These are phyloP conservation scores for Penicillium arizonense DNA, from an alignment of 495 filamentous ascomycete species.

Conservation along the genomic window DNA sequence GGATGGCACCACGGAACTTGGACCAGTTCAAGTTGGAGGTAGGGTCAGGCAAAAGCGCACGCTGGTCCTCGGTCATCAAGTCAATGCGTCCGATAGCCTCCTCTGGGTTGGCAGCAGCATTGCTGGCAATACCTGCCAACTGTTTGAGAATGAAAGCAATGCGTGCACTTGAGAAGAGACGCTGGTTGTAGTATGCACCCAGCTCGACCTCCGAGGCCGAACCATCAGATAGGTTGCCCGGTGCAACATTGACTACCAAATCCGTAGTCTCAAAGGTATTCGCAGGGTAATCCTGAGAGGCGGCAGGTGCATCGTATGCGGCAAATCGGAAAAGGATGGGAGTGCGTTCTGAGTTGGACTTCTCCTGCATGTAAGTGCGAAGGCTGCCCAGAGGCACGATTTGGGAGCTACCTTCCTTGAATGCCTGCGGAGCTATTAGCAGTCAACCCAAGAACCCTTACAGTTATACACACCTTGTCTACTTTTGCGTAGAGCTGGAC, in stretches of 20 bases:
- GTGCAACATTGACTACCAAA: constrained; percentile 44
- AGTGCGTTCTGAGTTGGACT: constrained; percentile 38
- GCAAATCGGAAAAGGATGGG: constrained; percentile 50
- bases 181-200: constrained; percentile 50
- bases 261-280: constrained; percentile 48
- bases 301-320: constrained; percentile 47
- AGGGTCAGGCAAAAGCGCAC: constrained; percentile 64
- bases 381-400: constrained; percentile 46
- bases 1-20: constrained; percentile 75
- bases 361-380: constrained; percentile 45
- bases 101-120: constrained; percentile 43
- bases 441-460: background rate
- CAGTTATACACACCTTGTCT: constrained; percentile 37
- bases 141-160: constrained; percentile 47
- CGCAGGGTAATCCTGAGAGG: constrained; percentile 46
- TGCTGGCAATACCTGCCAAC: constrained; percentile 39
- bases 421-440: constrained; percentile 26
- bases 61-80: constrained; percentile 46
- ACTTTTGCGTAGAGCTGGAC: constrained; percentile 42
- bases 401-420: constrained; percentile 43
- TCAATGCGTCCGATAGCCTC: constrained; percentile 47
- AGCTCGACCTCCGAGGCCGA: constrained; percentile 33
- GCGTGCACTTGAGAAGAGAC: constrained; percentile 48
- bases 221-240: constrained; percentile 17
- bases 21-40: constrained; percentile 80